phyloP scores from a whole-genome alignment of 176 grass and related monocot genomes.

The Elymus sibiricus region DNA sequence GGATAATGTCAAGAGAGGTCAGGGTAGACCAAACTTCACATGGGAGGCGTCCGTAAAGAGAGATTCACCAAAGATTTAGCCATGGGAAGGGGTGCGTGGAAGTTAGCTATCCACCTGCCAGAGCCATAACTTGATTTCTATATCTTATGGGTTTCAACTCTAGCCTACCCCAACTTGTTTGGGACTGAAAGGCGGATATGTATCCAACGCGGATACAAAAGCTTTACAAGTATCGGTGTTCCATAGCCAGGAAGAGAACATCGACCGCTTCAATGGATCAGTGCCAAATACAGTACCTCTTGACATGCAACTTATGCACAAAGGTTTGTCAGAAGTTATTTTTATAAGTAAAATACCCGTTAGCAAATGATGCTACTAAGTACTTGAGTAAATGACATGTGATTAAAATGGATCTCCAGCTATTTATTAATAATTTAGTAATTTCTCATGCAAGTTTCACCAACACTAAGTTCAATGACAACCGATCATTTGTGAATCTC shows the following conservation, averaged over 20 bases:
- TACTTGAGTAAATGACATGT: not conserved
- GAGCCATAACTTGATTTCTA: no score
- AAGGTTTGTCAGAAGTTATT: not conserved
- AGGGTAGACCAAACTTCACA: no score
- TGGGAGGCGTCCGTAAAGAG: no score
- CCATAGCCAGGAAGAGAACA: not conserved
- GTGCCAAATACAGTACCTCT: not conserved
- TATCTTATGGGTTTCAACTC: no score
- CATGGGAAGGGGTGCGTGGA: no score
- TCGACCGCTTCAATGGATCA: not conserved
- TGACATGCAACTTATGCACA: not conserved
- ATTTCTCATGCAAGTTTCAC: not conserved
- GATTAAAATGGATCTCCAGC: not conserved
- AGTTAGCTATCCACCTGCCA: no score
- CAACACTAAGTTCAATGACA: not conserved
- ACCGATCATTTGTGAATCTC: no score
- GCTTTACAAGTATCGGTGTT: not conserved
- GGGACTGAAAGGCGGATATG: not conserved
- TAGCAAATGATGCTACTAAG: not conserved
- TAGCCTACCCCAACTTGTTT: no score
- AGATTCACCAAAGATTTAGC: no score
- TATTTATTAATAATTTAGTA: not conserved
- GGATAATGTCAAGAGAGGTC: no score
- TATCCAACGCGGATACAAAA: not conserved
- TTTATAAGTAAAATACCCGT: not conserved